Evolutionary conservation across 176 grass and related monocot species (phyloP).

Genomic region (Dactylis glomerata): DNA sequence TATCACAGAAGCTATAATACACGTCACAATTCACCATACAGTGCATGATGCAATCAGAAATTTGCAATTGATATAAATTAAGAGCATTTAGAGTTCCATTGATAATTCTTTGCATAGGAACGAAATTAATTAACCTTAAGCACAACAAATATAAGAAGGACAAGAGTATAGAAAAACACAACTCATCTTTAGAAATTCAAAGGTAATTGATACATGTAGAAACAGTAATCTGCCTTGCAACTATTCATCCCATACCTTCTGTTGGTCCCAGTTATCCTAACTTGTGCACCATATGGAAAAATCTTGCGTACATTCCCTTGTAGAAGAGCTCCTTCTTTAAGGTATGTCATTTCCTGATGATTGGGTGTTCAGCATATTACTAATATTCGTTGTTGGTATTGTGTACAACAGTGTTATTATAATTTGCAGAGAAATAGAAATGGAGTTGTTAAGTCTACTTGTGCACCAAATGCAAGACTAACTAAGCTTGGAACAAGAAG

Average conservation of each 20-base stretch:
- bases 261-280: constrained; percentile 69
- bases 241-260: constrained; percentile 54
- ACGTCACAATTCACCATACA: neutral
- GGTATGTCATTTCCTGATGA: constrained; percentile 69
- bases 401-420: neutral
- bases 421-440: neutral
- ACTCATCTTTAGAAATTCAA: neutral
- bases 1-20: neutral
- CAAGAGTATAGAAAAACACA: neutral
- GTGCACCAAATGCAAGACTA: neutral
- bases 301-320: constrained; percentile 63
- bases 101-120: neutral
- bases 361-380: neutral
- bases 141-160: neutral
- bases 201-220: neutral
- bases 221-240: neutral
- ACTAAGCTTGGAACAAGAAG: neutral
- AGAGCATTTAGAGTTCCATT: neutral
- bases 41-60: neutral
- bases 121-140: neutral
- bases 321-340: constrained; percentile 92
- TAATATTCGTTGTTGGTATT: neutral
- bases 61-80: neutral
- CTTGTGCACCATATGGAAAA: constrained; percentile 71
- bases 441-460: neutral